Percentiles rank a stretch among this genome's conserved stretches.
Evolutionary conservation across 1,284 basidiomycete species (phyloP).

Genomic region (Heliocybe sulcata): DNA sequence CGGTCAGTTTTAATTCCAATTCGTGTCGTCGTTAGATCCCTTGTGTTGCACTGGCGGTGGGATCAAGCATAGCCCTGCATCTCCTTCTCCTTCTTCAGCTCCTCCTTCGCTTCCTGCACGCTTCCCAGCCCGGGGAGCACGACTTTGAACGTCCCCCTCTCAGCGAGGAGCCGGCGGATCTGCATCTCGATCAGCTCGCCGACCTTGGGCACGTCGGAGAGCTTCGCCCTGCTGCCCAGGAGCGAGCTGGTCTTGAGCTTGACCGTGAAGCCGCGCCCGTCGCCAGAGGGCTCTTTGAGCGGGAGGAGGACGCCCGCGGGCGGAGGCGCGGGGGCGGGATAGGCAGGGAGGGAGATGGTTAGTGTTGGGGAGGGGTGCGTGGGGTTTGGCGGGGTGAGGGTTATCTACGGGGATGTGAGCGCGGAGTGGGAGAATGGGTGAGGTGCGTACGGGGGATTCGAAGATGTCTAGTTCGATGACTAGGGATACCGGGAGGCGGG

Average conservation of each 20-base stretch:
- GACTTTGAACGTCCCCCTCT: constrained; percentile 63
- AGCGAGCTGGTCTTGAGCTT: constrained; percentile 70
- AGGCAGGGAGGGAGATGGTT: constrained; percentile 9
- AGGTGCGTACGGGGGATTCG: constrained; percentile 49
- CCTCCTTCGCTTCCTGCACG: constrained; percentile 34
- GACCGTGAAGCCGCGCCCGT: constrained; percentile 50
- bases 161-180: constrained; percentile 37
- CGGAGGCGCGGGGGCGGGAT: constrained; percentile 4
- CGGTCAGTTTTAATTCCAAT: no score
- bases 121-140: constrained; percentile 56
- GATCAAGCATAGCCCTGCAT: background rate
- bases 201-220: constrained; percentile 77
- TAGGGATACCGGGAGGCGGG: constrained; percentile 71
- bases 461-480: constrained; percentile 75
- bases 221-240: constrained; percentile 76
- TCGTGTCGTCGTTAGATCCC: background rate
- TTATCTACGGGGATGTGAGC: constrained; percentile 28
- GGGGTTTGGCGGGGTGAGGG: constrained; percentile 20
- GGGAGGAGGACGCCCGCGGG: background rate
- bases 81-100: constrained; percentile 28
- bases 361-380: constrained; percentile 6
- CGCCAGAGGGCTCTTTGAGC: background rate
- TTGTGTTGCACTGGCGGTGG: no score
- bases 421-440: constrained; percentile 2
- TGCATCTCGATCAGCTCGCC: constrained; percentile 74